Evolutionary conservation across 2,329 filamentous ascomycete species (phyloP).

Genomic region (Corynespora cassiicola): DNA sequence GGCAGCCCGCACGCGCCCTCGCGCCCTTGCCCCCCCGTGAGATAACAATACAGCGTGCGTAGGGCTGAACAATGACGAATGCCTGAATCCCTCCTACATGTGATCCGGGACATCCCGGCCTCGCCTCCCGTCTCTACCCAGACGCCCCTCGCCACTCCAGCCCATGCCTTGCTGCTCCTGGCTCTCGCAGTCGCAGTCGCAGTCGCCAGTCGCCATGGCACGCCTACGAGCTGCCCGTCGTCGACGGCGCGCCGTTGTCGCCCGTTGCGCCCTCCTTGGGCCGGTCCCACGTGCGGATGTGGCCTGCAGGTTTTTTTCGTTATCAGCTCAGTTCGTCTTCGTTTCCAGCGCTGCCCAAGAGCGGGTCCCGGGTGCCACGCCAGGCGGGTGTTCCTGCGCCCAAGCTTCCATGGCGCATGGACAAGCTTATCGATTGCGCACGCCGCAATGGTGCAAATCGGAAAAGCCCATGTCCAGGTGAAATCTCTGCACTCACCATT

Average conservation of each 20-base stretch:
- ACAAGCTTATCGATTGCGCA: slow-evolving; percentile 29
- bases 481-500: slow-evolving; percentile 69
- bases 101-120: slow-evolving; percentile 19
- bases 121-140: not conserved
- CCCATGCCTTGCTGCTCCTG: not conserved
- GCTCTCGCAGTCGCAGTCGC: slow-evolving; percentile 1
- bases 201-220: not conserved
- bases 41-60: too few species aligned
- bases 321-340: slow-evolving; percentile 16
- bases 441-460: not conserved
- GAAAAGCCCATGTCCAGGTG: slow-evolving; percentile 6
- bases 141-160: not conserved
- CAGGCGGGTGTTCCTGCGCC: slow-evolving; percentile 34
- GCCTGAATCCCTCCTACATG: slow-evolving; percentile 12
- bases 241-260: slow-evolving; percentile 37
- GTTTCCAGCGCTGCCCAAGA: slow-evolving; percentile 4
- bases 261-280: slow-evolving; percentile 58
- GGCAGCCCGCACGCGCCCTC: too few species aligned
- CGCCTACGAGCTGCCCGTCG: slow-evolving; percentile 29
- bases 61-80: slow-evolving; percentile 24
- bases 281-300: slow-evolving; percentile 77
- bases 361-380: slow-evolving; percentile 9
- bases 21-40: too few species aligned
- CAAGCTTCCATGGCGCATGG: slow-evolving; percentile 17
- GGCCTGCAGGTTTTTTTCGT: slow-evolving; percentile 59